Evolutionary conservation across 1,284 basidiomycete species (phyloP).

Genomic region (Boletus semigastroideus): DNA sequence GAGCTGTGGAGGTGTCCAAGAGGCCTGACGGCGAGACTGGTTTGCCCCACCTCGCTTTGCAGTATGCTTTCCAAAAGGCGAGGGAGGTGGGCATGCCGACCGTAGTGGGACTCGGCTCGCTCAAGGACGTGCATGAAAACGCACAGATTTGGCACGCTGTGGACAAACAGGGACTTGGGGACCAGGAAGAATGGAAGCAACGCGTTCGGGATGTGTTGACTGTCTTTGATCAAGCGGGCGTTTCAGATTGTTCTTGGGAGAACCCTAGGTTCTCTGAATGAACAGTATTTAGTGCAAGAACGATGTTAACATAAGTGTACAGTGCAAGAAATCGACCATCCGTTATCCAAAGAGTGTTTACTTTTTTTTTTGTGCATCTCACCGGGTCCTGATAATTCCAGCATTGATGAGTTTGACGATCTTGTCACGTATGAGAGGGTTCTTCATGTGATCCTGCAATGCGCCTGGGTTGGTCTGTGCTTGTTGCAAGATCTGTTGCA

Average conservation of each 20-base stretch:
- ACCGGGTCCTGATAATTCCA: conserved; percentile 85
- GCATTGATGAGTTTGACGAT: conserved; percentile 93
- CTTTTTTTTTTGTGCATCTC: conserved; percentile 21
- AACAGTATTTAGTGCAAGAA: conserved; percentile 24
- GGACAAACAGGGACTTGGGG: conserved; percentile 36
- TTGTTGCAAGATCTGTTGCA: conserved; percentile 95
- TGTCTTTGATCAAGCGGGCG: conserved; percentile 47
- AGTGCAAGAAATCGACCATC: conserved; percentile 15
- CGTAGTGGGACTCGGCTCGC: conserved; percentile 73
- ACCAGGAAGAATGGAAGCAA: conserved; percentile 41
- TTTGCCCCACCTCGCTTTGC: conserved; percentile 70
- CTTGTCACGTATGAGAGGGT: conserved; percentile 80
- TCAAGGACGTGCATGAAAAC: conserved; percentile 73
- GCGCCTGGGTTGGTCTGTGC: conserved; percentile 89
- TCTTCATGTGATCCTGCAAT: conserved; percentile 97
- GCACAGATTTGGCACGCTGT: conserved; percentile 67
- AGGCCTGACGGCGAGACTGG: conserved; percentile 28
- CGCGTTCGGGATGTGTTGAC: conserved; percentile 49
- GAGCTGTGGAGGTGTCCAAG: conserved; percentile 14
- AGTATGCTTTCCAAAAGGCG: conserved; percentile 63
- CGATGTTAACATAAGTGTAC: conserved; percentile 18
- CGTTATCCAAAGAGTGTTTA: conserved; percentile 5
- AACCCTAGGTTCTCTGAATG: conserved; percentile 39
- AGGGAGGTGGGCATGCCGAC: conserved; percentile 57
- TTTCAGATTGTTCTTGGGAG: conserved; percentile 65